phyloP scores from a whole-genome alignment of 202 grass and related monocot species.

The Elaeis oleifera region DNA sequence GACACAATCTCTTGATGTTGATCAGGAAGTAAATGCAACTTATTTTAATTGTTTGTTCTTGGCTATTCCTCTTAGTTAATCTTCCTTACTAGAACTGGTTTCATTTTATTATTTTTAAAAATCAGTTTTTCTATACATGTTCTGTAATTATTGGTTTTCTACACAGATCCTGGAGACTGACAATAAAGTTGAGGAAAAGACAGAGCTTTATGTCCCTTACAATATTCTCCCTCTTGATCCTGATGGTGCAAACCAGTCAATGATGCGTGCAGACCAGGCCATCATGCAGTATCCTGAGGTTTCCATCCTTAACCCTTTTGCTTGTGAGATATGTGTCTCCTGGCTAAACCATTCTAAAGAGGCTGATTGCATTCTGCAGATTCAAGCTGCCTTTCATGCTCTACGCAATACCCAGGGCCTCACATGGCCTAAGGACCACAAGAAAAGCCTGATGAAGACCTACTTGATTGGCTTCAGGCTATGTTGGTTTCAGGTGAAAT shows the following conservation, averaged over 20 bases:
- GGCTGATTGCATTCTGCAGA: conserved; percentile 32
- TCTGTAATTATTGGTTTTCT: neutral
- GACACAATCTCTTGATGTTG: conserved; percentile 69
- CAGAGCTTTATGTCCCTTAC: conserved; percentile 75
- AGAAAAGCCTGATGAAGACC: conserved; percentile 58
- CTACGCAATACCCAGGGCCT: conserved; percentile 77
- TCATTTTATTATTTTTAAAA: neutral
- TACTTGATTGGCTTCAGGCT: conserved; percentile 90
- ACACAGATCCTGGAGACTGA: conserved; percentile 66
- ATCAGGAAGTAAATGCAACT: conserved; percentile 40
- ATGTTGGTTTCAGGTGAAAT: conserved; percentile 86
- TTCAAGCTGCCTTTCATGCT: conserved; percentile 65
- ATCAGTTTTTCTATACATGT: neutral
- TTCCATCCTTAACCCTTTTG: neutral
- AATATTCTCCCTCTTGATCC: conserved; percentile 95
- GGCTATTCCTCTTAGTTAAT: neutral
- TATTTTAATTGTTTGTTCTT: neutral
- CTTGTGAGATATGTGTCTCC: neutral
- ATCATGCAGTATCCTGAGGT: conserved; percentile 93
- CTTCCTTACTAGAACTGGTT: neutral
- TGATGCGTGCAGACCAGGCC: conserved; percentile 46
- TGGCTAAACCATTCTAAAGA: neutral
- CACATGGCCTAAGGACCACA: conserved; percentile 82
- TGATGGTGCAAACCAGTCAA: conserved; percentile 54
- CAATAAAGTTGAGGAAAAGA: conserved; percentile 62